Percentiles rank a stretch among this genome's conserved stretches.
phyloP scores from a whole-genome alignment of 345 rosid genomes.

The Diplotaxis tenuifolia region DNA sequence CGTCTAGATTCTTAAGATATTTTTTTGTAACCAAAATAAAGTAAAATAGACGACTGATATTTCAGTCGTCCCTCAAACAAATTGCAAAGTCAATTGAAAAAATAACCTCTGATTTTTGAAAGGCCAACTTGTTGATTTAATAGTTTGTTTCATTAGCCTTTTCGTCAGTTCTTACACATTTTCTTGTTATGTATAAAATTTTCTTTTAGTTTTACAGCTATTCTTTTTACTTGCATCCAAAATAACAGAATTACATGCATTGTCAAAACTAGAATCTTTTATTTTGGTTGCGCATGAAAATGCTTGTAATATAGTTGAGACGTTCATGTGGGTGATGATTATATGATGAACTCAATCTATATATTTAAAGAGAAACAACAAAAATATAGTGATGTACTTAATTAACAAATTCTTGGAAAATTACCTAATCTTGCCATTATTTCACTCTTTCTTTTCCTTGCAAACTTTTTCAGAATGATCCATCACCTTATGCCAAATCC shows the following conservation, averaged over 20 bases:
- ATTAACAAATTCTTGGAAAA: conserved; percentile 61
- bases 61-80: too few relatives aligned
- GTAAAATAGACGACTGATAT: too few relatives aligned
- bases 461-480: conserved; percentile 52
- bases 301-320: background rate
- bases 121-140: too few relatives aligned
- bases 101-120: too few relatives aligned
- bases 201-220: too few relatives aligned
- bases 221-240: conserved; percentile 14
- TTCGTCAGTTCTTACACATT: too few relatives aligned
- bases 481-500: conserved; percentile 18
- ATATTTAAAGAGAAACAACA: background rate
- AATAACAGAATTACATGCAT: background rate
- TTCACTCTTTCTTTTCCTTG: conserved; percentile 55
- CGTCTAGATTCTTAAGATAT: too few relatives aligned
- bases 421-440: conserved; percentile 48
- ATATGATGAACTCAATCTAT: conserved; percentile 2
- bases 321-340: background rate
- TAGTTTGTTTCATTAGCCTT: too few relatives aligned
- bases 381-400: background rate
- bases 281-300: conserved; percentile 9
- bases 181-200: too few relatives aligned
- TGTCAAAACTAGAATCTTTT: conserved; percentile 1
- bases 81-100: too few relatives aligned
- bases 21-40: too few relatives aligned